Percentiles rank a stretch among this genome's conserved stretches.
Conservation (phyloP, 768 basidiomycete genomes). For the Mrakia blollopis region DNA sequence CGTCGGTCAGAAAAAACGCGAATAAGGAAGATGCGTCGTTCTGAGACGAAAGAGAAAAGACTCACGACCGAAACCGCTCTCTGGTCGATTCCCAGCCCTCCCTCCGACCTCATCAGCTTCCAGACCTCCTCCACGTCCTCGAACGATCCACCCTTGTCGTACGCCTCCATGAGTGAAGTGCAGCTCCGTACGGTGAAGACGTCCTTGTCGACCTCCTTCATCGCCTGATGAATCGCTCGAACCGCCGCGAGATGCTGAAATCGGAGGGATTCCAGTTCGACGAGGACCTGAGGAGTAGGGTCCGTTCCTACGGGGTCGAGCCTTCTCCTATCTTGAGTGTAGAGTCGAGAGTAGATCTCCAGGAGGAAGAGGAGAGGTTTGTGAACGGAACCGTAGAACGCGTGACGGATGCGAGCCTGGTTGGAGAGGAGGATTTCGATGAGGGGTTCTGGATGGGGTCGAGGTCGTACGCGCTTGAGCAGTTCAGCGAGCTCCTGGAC, state of each 20-base stretch:
- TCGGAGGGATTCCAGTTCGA: background rate
- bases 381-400: too few relatives aligned
- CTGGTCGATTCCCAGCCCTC: background rate
- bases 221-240: background rate
- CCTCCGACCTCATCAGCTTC: background rate
- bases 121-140: background rate
- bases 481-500: too few relatives aligned
- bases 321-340: background rate
- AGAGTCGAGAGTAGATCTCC: background rate
- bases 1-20: too few relatives aligned
- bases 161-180: background rate
- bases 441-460: background rate
- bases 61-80: background rate
- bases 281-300: background rate
- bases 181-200: background rate
- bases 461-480: too few relatives aligned
- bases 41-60: background rate
- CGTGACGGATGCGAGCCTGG: too few relatives aligned
- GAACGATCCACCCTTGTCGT: background rate
- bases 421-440: background rate
- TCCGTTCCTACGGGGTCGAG: background rate
- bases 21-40: background rate
- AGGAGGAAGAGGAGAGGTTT: background rate
- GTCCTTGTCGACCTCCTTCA: background rate
- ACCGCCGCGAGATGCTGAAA: background rate